A percentile compares a stretch with the other conserved stretches of the same genome.
Conservation (phyloP, 1,284 basidiomycete genomes). For the Melampsora americana region DNA sequence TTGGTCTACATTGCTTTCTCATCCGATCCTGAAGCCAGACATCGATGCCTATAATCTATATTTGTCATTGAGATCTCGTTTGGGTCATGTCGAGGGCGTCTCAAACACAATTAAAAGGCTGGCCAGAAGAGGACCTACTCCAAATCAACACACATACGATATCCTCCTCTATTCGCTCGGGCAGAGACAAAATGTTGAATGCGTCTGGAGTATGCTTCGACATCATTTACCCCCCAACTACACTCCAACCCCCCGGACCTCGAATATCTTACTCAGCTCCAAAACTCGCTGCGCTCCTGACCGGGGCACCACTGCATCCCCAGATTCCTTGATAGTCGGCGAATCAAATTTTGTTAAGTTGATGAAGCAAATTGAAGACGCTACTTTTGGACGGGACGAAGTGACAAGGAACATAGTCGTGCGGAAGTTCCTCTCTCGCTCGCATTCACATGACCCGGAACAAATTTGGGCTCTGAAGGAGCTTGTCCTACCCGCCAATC, state of each 20-base stretch:
- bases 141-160: constrained; percentile 25
- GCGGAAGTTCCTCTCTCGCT: constrained; percentile 17
- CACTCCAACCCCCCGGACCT: constrained; percentile 22
- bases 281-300: background rate
- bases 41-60: constrained; percentile 38
- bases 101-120: constrained; percentile 10
- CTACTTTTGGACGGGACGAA: constrained; percentile 32
- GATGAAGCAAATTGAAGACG: constrained; percentile 22
- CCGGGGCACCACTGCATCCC: background rate
- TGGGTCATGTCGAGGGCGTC: constrained; percentile 35
- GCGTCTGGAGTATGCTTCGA: constrained; percentile 9
- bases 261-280: constrained; percentile 37
- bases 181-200: constrained; percentile 12
- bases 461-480: constrained; percentile 19
- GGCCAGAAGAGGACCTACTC: constrained; percentile 12
- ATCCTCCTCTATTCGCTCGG: constrained; percentile 30
- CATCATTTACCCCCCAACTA: constrained; percentile 23
- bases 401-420: constrained; percentile 36
- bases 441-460: constrained; percentile 26
- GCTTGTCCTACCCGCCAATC: background rate
- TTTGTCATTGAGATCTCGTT: constrained; percentile 24
- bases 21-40: constrained; percentile 30
- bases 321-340: background rate
- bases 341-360: constrained; percentile 16
- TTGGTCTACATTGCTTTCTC: constrained; percentile 30